phyloP scores from a whole-genome alignment of 176 grass and related monocot genomes.

The Poa pratensis region DNA sequence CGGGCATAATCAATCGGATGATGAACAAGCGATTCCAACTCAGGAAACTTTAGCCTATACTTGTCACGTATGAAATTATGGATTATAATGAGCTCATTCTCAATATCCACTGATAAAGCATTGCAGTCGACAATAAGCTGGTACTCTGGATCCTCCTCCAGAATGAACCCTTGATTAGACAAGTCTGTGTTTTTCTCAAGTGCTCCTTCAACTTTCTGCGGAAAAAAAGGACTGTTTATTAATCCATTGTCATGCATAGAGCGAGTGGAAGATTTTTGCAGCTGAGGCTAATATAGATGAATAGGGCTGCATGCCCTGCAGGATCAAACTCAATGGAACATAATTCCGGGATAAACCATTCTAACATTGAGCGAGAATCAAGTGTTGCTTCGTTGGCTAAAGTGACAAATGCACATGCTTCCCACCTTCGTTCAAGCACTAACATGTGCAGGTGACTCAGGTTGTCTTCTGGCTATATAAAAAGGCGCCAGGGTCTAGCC shows the following conservation, averaged over 20 bases:
- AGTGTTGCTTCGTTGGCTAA: not conserved
- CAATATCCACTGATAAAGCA: slow-evolving; percentile 84
- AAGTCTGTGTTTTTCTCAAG: slow-evolving; percentile 62
- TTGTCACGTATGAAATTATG: slow-evolving; percentile 96
- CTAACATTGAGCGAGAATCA: not conserved
- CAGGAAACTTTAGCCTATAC: slow-evolving; percentile 83
- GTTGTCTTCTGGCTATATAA: not conserved
- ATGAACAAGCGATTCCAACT: slow-evolving; percentile 91
- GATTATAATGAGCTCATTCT: slow-evolving; percentile 94
- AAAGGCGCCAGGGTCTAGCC: not conserved
- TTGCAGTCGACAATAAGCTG: slow-evolving; percentile 94
- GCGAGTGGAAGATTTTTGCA: not conserved
- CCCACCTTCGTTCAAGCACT: not conserved
- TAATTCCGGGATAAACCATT: not conserved
- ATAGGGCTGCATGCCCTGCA: not conserved
- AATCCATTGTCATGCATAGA: not conserved
- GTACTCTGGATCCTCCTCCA: slow-evolving; percentile 86
- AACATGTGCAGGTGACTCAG: not conserved
- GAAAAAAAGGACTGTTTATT: not conserved
- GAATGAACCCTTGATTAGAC: slow-evolving; percentile 57
- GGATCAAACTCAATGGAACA: not conserved
- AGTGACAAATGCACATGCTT: not conserved
- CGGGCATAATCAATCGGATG: slow-evolving; percentile 93
- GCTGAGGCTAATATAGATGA: not conserved
- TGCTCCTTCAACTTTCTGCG: slow-evolving; percentile 85